Evolutionary conservation across 805 yeast genomes (phyloP), one percentile per base, ranked within the genome.

Genomic region (Kuraishia molischiana): DNA sequence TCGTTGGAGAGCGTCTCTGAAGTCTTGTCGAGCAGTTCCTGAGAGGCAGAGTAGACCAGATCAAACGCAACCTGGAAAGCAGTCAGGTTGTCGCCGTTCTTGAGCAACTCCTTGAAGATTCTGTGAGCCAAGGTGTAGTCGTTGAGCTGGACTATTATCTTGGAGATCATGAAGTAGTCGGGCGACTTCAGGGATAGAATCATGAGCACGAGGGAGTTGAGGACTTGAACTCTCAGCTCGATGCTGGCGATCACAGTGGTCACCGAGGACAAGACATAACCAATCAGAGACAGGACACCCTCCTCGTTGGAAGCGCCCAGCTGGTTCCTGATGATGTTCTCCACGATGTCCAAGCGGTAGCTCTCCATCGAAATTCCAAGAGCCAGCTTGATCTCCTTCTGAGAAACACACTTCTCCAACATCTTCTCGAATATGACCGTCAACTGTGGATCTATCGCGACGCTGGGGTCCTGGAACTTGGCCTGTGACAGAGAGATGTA

Each of bases 1-100:
- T 58, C 64, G 1, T 43, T 40, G 13, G 54, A 49, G 37, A 74
- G 56, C 4, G 52, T 53, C 29, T 68, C 63, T 19, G 69, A 59
- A 5, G 79, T 67, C 34, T 65, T 69, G 39, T 77, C 80, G 41
- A 89, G 68, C 46, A 92, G 69, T 53, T 85, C 94, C 63, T 90
- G 97, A 5, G 95, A 75, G 0, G 96, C 96, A 13, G 94, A 79
- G 38, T 78, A 79, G 5, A 89, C 97, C 42, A 92, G 72, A 58
- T 92, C 98, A 58, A 92, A 92, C 1, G 97, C 97, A 38, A 90
- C 85, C 66, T 92, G 98, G 59, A 77, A 85, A 2, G 95, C 95
- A 42, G 83, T 67, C 44, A 77, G 66, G n/a, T 65, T 59, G 10
- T 53, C 57, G 10, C 47, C 48, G 2, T 54, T 44, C 3, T 52